Conservation (phyloP, 306 rosid genomes). For the Trifolium repens region DNA sequence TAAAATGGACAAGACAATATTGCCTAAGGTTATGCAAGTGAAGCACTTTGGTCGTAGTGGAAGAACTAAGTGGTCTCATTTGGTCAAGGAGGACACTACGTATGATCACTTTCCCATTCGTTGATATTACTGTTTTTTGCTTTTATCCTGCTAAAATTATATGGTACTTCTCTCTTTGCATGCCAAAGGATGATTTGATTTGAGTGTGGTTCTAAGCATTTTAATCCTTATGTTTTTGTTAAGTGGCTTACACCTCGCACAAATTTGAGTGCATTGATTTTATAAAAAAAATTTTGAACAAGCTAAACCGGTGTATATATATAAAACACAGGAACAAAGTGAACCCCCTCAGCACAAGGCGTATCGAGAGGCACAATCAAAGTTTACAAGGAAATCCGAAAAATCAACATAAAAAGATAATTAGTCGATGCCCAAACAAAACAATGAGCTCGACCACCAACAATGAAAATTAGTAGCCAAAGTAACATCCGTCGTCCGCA, state of each 20-base stretch:
- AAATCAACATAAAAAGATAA: too few relatives aligned
- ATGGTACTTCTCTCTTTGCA: conserved; percentile 1
- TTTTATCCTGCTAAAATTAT: conserved; percentile 4
- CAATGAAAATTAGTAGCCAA: too few relatives aligned
- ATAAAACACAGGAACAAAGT: too few relatives aligned
- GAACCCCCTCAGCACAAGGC: too few relatives aligned
- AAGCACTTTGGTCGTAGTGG: conserved; percentile 99
- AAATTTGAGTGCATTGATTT: neutral
- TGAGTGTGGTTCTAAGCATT: conserved; percentile 10
- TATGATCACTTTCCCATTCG: conserved; percentile 53
- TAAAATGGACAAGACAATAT: conserved; percentile 91
- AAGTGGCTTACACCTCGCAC: too few relatives aligned
- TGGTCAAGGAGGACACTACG: conserved; percentile 96
- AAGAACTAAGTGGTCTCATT: conserved; percentile 96
- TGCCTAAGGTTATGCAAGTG: conserved; percentile 98
- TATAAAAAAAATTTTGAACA: too few relatives aligned
- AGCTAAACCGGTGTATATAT: too few relatives aligned
- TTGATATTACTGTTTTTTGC: conserved; percentile 6
- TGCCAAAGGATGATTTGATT: conserved; percentile 8
- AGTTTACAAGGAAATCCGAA: too few relatives aligned
- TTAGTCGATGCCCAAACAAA: too few relatives aligned
- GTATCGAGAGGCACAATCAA: too few relatives aligned
- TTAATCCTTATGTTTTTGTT: neutral
- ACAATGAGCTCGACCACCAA: too few relatives aligned
- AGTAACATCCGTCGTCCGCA: too few relatives aligned